Evolutionary conservation across 495 filamentous ascomycete genomes (phyloP).

Genomic region (Podospora conica): DNA sequence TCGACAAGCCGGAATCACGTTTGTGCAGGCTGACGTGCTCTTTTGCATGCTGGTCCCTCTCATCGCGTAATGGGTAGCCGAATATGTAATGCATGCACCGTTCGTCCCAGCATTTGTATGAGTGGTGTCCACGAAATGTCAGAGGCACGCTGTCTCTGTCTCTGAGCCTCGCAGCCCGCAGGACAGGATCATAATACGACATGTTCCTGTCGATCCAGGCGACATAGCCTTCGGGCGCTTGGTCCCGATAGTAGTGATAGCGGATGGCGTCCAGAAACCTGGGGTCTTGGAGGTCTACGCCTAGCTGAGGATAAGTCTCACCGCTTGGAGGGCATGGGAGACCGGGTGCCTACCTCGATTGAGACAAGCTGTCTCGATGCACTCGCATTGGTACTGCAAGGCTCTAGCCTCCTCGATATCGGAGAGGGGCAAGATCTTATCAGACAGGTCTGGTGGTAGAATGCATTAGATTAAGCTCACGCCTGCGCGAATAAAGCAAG

Average conservation of each 20-base stretch:
- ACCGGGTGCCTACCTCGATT: slow-evolving; percentile 39
- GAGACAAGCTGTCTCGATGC: slow-evolving; percentile 42
- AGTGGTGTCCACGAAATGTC: slow-evolving; percentile 33
- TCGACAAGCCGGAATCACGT: slow-evolving; percentile 40
- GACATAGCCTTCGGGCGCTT: slow-evolving; percentile 38
- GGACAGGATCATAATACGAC: slow-evolving; percentile 39
- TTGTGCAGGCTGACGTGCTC: slow-evolving; percentile 37
- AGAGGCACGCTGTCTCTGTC: slow-evolving; percentile 38
- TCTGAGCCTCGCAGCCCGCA: slow-evolving; percentile 35
- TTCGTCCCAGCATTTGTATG: slow-evolving; percentile 47
- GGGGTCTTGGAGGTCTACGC: slow-evolving; percentile 39
- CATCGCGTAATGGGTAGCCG: slow-evolving; percentile 40
- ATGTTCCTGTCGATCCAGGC: slow-evolving; percentile 43
- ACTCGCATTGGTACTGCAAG: slow-evolving; percentile 46
- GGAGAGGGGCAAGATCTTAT: slow-evolving; percentile 38
- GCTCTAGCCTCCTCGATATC: slow-evolving; percentile 45
- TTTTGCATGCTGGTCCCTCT: slow-evolving; percentile 42
- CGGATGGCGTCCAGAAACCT: slow-evolving; percentile 38
- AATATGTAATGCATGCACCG: slow-evolving; percentile 48
- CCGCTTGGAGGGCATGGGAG: slow-evolving; percentile 1
- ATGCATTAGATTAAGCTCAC: slow-evolving; percentile 26
- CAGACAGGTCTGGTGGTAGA: slow-evolving; percentile 33
- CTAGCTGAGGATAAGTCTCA: slow-evolving; percentile 22
- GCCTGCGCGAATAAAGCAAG: neutral
- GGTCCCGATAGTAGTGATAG: slow-evolving; percentile 31